Evolutionary conservation across 495 filamentous ascomycete species (phyloP), one percentile per base, ranked within the genome.

Genomic region (Chaetomium fimeti): DNA sequence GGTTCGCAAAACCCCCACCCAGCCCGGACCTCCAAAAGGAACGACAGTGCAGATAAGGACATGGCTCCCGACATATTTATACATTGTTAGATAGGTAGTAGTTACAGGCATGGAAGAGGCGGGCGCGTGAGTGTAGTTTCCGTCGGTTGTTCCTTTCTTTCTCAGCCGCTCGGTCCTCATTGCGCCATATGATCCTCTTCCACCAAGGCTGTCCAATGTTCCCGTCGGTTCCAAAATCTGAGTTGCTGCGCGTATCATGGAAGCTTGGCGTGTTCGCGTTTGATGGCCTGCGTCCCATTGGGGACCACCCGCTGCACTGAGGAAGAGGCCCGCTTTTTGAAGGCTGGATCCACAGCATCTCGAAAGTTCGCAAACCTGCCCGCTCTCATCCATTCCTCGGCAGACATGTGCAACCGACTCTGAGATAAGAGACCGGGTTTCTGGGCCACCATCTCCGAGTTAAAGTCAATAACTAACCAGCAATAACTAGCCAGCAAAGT

Each of bases 181-280:
- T 66, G 68, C 69, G 71, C 60, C 70, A 62, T 62, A 61, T 61
- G 42, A 60, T 68, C 63, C 64, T 36, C n/a, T 65, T 57, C 58
- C 63, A 60, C 52, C 40, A 38, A 43, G 32, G 20, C 56, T 25
- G 27, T 25, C 51, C 48, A 63, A 56, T 60, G 24, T 47, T 20
- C 28, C 65, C 43, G 36, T 55, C 66, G 43, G 53, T 69, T 70
- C 69, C 72, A 72, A 70, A 63, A 56, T 69, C 66, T 69, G 40
- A 47, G 55, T 29, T 70, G 68, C 60, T 68, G 65, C 73, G 67
- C 70, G 71, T 74, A 64, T 72, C 69, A 67, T 67, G 25, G 40
- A 32, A 32, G 38, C 42, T 68, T 72, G 68, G 71, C 69, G 66
- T 68, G 68, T 72, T 64, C 68, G 72, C 68, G 68, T 74, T 75